phyloP scores from a whole-genome alignment of 2,329 filamentous ascomycete species.

The Colletotrichum salicis region DNA sequence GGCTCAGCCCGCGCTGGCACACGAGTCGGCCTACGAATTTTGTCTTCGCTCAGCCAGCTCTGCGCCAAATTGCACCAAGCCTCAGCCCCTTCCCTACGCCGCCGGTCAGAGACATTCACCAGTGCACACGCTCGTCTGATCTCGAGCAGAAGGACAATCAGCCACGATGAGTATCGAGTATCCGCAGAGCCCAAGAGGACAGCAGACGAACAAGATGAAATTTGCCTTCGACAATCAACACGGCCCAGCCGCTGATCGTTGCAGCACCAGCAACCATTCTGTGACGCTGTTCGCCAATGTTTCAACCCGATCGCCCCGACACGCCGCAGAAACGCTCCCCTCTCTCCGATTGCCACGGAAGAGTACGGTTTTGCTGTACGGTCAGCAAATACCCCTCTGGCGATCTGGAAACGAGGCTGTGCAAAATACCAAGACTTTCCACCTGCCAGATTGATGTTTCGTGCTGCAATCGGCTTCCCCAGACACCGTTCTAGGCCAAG shows the following conservation, averaged over 20 bases:
- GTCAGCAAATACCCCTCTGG: conserved; percentile 22
- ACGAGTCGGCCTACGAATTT: conserved; percentile 20
- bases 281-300: conserved; percentile 14
- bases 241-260: conserved; percentile 7
- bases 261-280: conserved; percentile 3
- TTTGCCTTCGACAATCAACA: neutral
- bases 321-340: neutral
- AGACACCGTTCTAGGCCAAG: conserved; percentile 32
- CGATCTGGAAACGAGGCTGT: conserved; percentile 32
- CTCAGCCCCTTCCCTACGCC: conserved; percentile 27
- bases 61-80: conserved; percentile 31
- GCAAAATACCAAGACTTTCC: conserved; percentile 33
- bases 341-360: neutral
- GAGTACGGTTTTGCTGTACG: neutral
- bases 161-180: conserved; percentile 11
- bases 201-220: neutral
- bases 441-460: conserved; percentile 36
- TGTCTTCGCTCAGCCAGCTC: conserved; percentile 30
- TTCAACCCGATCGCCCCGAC: conserved; percentile 25
- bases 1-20: conserved; percentile 20
- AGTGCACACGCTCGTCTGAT: conserved; percentile 18
- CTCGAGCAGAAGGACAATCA: conserved; percentile 2
- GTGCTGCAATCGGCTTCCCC: conserved; percentile 33
- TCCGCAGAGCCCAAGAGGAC: conserved; percentile 1
- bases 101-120: conserved; percentile 5